A percentile compares a stretch with the other conserved stretches of the same genome.
phyloP scores from a whole-genome alignment of 2,329 filamentous ascomycete genomes.

The Calonectria naviculata region DNA sequence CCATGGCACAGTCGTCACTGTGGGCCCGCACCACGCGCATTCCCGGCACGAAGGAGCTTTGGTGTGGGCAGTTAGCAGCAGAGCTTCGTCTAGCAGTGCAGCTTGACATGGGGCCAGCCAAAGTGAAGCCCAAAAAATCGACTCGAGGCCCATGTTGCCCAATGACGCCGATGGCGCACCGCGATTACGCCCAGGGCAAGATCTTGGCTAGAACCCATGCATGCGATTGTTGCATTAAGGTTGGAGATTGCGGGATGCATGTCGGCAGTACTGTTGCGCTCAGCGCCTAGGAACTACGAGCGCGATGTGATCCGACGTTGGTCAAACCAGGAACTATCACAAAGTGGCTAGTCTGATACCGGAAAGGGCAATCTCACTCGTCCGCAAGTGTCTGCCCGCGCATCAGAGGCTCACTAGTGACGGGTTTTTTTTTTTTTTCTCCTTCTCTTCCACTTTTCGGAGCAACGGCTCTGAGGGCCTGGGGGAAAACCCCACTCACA shows the following conservation, averaged over 20 bases:
- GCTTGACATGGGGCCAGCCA: neutral
- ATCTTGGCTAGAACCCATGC: neutral
- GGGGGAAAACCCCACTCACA: neutral
- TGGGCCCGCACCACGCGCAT: slow-evolving; percentile 11
- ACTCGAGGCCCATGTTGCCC: neutral
- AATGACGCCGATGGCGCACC: neutral
- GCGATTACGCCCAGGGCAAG: neutral
- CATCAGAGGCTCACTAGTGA: neutral
- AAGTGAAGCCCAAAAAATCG: neutral
- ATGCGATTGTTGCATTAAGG: slow-evolving; percentile 11
- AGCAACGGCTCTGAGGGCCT: slow-evolving; percentile 14
- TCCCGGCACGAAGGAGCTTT: slow-evolving; percentile 15
- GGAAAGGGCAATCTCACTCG: slow-evolving; percentile 3
- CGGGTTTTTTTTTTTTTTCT: neutral
- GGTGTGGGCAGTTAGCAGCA: neutral
- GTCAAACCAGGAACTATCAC: slow-evolving; percentile 10
- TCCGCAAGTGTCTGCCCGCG: slow-evolving; percentile 12
- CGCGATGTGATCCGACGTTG: slow-evolving; percentile 7
- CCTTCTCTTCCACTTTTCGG: neutral
- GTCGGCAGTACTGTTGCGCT: neutral
- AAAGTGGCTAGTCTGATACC: neutral
- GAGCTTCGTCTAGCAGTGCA: neutral
- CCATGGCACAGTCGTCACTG: neutral
- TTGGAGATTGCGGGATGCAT: slow-evolving; percentile 17
- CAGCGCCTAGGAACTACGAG: neutral